These are phyloP conservation scores for Massospora cicadina DNA, from an alignment of 371 early-diverging fungal species.

Conservation along the genomic window DNA sequence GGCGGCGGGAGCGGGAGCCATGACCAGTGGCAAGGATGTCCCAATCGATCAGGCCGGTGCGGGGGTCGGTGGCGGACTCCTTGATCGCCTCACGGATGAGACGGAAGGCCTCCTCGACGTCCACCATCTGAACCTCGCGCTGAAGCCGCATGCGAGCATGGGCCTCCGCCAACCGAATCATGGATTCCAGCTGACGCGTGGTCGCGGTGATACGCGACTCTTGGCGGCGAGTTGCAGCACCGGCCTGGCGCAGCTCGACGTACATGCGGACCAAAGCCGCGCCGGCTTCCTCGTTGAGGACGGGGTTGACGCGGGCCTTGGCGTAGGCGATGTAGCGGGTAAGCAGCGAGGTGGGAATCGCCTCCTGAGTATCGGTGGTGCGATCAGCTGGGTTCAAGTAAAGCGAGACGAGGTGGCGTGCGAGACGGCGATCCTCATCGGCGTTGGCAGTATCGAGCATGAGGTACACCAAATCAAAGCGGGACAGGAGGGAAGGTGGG, in stretches of 20 bases:
- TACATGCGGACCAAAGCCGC: constrained; percentile 62
- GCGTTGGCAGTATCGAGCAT: constrained; percentile 84
- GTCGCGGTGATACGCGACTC: constrained; percentile 89
- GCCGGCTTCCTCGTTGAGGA: constrained; percentile 43
- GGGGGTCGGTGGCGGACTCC: constrained; percentile 93
- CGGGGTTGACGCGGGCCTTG: constrained; percentile 57
- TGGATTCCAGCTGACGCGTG: constrained; percentile 96
- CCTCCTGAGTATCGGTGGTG: constrained; percentile 23
- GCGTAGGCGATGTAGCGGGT: constrained; percentile 89
- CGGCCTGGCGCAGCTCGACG: constrained; percentile 74
- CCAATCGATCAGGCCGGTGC: constrained; percentile 95
- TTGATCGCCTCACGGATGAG: constrained; percentile 87
- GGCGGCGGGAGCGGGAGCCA: constrained; percentile 14
- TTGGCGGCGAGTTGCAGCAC: constrained; percentile 30
- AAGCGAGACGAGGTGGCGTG: constrained; percentile 68
- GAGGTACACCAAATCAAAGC: constrained; percentile 92
- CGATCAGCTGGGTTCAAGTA: constrained; percentile 35
- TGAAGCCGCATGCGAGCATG: constrained; percentile 89
- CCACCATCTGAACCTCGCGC: constrained; percentile 41
- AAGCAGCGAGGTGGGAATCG: constrained; percentile 54
- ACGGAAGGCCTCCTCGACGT: constrained; percentile 72
- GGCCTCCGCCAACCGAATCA: constrained; percentile 98
- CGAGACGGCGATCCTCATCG: constrained; percentile 69
- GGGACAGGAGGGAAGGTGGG: constrained; percentile 89
- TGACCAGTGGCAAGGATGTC: constrained; percentile 89